These are phyloP conservation scores for Diaporthe longicolla DNA, from an alignment of 2,329 filamentous ascomycete genomes.

Conservation along the genomic window DNA sequence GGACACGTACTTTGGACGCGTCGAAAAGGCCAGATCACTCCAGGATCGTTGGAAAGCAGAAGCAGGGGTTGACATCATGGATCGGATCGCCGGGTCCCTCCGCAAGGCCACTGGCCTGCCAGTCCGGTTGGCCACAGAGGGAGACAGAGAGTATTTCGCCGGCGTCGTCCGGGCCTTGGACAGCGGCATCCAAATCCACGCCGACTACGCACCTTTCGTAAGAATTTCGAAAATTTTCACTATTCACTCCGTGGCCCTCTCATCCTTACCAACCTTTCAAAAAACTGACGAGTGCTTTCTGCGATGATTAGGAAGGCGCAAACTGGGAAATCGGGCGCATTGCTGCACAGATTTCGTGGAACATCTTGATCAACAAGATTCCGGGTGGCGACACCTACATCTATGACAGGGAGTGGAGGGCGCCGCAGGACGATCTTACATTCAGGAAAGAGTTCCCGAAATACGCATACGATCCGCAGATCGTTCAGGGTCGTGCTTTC, in stretches of 20 bases:
- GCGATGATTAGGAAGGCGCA: not conserved
- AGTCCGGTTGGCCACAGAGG: not conserved
- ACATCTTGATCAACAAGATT: not conserved
- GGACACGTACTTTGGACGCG: not conserved
- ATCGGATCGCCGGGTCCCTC: not conserved
- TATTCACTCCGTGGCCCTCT: not conserved
- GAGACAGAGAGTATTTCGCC: not conserved
- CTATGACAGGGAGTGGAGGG: not conserved
- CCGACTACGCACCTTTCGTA: not conserved
- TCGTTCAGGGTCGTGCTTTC: not conserved
- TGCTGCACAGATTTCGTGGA: not conserved
- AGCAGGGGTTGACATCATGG: not conserved
- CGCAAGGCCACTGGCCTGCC: not conserved
- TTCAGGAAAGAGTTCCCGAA: not conserved
- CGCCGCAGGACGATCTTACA: not conserved
- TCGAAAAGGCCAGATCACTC: not conserved
- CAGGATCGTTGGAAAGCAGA: not conserved
- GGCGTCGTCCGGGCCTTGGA: not conserved
- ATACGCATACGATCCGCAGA: not conserved
- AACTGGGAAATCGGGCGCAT: not conserved
- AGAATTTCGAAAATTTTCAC: not conserved
- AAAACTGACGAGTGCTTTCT: not conserved
- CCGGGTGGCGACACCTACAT: not conserved
- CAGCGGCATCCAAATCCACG: not conserved
- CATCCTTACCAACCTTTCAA: not conserved